Conservation (phyloP, 139 green algal genomes). For the Dunaliella primolecta region DNA sequence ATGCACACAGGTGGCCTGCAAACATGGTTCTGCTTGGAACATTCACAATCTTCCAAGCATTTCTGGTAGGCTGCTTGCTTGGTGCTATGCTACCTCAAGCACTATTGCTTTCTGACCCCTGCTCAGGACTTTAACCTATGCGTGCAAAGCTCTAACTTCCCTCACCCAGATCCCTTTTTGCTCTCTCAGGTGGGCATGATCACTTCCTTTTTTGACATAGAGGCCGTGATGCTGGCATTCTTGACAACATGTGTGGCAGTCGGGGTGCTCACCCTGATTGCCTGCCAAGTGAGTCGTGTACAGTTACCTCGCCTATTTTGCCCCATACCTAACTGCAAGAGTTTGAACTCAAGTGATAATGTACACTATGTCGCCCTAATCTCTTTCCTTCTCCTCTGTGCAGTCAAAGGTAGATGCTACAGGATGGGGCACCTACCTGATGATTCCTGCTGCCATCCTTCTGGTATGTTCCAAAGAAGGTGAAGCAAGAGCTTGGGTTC, state of each 20-base stretch:
- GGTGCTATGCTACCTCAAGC: too few species aligned
- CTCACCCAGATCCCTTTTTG: too few species aligned
- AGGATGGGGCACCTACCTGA: constrained; percentile 36
- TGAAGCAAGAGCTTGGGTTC: too few species aligned
- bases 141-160: too few species aligned
- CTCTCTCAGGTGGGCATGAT: constrained; percentile 50
- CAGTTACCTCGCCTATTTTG: constrained; percentile 12
- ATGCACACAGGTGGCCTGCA: constrained; percentile 28
- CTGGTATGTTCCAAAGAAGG: constrained; percentile 19
- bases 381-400: neutral
- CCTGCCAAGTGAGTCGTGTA: neutral
- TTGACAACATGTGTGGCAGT: constrained; percentile 11
- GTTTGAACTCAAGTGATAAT: too few species aligned
- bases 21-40: constrained; percentile 50
- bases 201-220: constrained; percentile 38
- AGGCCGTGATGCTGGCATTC: constrained; percentile 44
- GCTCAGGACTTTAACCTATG: too few species aligned
- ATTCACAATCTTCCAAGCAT: constrained; percentile 46
- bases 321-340: neutral
- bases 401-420: constrained; percentile 54
- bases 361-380: too few species aligned
- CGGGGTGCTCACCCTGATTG: constrained; percentile 8
- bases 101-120: too few species aligned
- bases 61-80: neutral
- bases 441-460: constrained; percentile 17